Base-by-base conservation (phyloP, 208 protist genomes). In the Leishmania aethiopica region DNA sequence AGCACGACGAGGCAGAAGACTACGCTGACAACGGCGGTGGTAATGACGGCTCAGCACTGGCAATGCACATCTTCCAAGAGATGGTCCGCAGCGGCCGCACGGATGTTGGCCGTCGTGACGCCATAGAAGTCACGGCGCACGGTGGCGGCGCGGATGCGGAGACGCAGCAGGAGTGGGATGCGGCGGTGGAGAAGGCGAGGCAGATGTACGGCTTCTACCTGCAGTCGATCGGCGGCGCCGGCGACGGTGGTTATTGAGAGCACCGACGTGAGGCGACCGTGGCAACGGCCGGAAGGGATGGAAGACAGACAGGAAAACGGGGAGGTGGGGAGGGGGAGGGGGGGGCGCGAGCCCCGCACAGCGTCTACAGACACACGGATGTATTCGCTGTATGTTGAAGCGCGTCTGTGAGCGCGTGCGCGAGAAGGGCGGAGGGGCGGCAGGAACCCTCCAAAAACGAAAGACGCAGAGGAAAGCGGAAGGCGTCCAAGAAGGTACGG, bases 181-280 rank as follows among this genome's bases (percentile, higher is more conserved):
- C 75, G 19, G 88, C 88, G 35, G 84, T 90, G 79, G 55, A 69
- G 45, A 76, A 86, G 81, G 92, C 92, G 1, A 79, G 73, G 42
- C 49, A 85, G 73, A 96, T 96, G 92, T 94, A 89, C 67, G 49
- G 51, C 53, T 92, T 90, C 67, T 95, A 93, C 53, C 80, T 83
- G 13, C 78, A 84, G 42, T 82, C 82, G 1, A 22, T 83, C 4
- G 55, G 73, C 4, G 55, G 5, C 1, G 10, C 19, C 2, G 82
- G 53, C 25, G 71, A 73, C 8, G 57, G 66, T n/a, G 25, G 19
- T 11, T 79, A 32, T 5, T 79, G 42, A 71, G 2, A 59, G 19
- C 3, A 13, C 0, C 15, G 7, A 35, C 45, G 28, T 13, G 13
- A 0, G 7, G 47, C 15, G 47, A 35, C 8, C 15, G 71, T n/a